Conservation (phyloP, 345 rosid genomes). For the Sisymbrium irio region DNA sequence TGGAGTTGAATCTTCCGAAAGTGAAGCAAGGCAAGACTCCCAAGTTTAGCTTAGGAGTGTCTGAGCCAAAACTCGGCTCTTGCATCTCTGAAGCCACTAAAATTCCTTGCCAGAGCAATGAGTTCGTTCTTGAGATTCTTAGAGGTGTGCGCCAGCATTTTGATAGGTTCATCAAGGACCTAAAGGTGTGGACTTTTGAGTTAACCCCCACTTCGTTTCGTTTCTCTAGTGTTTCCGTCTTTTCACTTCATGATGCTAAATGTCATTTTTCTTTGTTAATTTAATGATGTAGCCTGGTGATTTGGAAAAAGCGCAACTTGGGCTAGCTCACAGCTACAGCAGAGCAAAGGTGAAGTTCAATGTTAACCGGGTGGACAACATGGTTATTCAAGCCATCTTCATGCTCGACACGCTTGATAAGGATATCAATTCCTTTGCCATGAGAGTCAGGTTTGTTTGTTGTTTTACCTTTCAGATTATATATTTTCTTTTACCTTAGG, state of each 20-base stretch:
- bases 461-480: background rate
- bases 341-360: slow-evolving; percentile 97
- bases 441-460: slow-evolving; percentile 84
- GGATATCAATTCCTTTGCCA: slow-evolving; percentile 80
- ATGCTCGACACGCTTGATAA: slow-evolving; percentile 87
- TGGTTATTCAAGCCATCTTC: slow-evolving; percentile 95
- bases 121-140: slow-evolving; percentile 79
- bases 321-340: slow-evolving; percentile 93
- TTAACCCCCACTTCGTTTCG: background rate
- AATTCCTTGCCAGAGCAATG: slow-evolving; percentile 86
- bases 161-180: slow-evolving; percentile 77
- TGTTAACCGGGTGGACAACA: slow-evolving; percentile 84
- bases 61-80: slow-evolving; percentile 86
- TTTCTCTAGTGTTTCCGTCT: background rate
- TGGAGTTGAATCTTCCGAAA: slow-evolving; percentile 86
- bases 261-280: background rate
- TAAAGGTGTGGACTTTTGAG: slow-evolving; percentile 56
- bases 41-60: slow-evolving; percentile 75
- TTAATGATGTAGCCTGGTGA: slow-evolving; percentile 67
- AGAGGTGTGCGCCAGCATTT: slow-evolving; percentile 87
- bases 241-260: background rate
- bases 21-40: slow-evolving; percentile 80
- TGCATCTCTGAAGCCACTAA: slow-evolving; percentile 71
- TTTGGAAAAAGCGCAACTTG: slow-evolving; percentile 89
- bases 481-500: background rate